Conservation (phyloP, 2,329 filamentous ascomycete genomes). For the Colletotrichum falcatum region DNA sequence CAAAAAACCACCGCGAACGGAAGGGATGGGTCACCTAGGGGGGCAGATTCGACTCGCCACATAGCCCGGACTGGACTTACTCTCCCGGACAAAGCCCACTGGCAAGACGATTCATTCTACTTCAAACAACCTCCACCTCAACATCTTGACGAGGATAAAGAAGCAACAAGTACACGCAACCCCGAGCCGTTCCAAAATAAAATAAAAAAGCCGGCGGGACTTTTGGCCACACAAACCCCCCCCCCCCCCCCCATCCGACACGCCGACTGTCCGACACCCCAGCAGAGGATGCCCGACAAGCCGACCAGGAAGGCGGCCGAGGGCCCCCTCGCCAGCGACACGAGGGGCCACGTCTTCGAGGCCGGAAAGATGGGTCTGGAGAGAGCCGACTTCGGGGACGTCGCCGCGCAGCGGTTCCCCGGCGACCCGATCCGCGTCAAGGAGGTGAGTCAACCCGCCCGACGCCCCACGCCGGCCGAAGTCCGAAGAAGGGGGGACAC, state of each 20-base stretch:
- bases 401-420: slow-evolving; percentile 7
- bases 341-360: background rate
- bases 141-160: background rate
- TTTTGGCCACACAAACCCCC: background rate
- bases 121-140: background rate
- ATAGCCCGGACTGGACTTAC: background rate
- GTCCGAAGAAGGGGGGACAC: background rate
- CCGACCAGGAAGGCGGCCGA: background rate
- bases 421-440: background rate
- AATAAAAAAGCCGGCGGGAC: background rate
- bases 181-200: background rate
- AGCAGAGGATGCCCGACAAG: background rate
- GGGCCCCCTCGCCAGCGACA: background rate
- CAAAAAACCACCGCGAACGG: background rate
- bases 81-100: background rate
- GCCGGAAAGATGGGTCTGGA: background rate
- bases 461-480: background rate
- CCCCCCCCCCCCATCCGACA: background rate
- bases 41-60: background rate
- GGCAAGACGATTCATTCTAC: no score
- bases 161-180: background rate
- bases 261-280: background rate
- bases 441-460: background rate
- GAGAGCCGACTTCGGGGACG: background rate
- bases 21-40: background rate